Evolutionary conservation across 192 early-diverging fungal species (phyloP).

Genomic region (Entrophospora sp.): DNA sequence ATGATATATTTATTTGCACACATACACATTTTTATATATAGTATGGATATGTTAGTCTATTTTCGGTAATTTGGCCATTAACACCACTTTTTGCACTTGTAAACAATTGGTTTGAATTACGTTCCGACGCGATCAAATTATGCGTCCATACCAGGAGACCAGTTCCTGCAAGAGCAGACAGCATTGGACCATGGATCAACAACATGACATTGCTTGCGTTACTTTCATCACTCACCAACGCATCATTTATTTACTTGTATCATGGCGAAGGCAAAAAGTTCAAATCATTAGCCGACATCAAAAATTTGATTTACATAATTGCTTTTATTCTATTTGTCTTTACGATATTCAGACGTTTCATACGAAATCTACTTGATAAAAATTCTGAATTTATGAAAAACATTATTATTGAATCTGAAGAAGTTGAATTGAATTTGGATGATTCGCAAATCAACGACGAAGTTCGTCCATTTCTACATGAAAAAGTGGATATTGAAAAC

Average conservation of each 20-base stretch:
- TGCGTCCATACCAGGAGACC: slow-evolving; percentile 67
- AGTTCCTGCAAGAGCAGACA: slow-evolving; percentile 58
- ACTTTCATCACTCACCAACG: slow-evolving; percentile 52
- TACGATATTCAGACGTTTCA: no score
- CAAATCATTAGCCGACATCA: no score
- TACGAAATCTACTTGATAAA: no score
- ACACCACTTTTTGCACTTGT: slow-evolving; percentile 71
- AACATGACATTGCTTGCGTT: slow-evolving; percentile 44
- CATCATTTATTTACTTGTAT: slow-evolving; percentile 47
- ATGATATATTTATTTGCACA: neutral
- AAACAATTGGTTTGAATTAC: slow-evolving; percentile 89
- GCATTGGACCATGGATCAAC: slow-evolving; percentile 70
- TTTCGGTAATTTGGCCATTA: slow-evolving; percentile 79
- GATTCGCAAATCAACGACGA: no score
- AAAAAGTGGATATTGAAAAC: no score
- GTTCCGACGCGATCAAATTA: slow-evolving; percentile 87
- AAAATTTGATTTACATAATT: no score
- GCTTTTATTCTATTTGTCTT: no score
- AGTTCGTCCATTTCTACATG: no score
- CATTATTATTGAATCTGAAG: no score
- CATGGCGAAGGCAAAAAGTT: no score
- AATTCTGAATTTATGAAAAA: no score
- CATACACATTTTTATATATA: slow-evolving; percentile 26
- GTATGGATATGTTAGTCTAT: slow-evolving; percentile 83
- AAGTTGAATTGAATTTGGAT: no score